Conservation (phyloP, 331 rosid species). For the Quercus tomentella region DNA sequence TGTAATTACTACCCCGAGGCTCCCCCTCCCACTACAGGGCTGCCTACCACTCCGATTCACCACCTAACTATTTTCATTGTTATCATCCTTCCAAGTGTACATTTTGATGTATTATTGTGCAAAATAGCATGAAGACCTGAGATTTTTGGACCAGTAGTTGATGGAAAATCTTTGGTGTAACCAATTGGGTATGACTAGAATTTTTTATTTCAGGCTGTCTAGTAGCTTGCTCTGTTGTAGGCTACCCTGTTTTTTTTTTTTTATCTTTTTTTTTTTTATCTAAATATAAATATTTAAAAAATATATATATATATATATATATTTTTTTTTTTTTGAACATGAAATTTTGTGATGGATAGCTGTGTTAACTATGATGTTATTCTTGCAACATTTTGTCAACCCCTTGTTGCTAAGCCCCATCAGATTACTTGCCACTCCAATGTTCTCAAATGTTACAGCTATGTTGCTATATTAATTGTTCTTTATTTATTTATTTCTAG, state of each 20-base stretch:
- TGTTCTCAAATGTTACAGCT: background rate
- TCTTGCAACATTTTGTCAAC: background rate
- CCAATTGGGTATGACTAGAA: background rate
- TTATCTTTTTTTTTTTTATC: background rate
- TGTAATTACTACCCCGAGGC: too few relatives aligned
- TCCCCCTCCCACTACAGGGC: too few relatives aligned
- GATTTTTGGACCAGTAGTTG: background rate
- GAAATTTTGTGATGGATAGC: background rate
- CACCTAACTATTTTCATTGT: background rate
- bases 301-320: too few relatives aligned
- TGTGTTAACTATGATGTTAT: background rate
- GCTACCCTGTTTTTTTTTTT: background rate
- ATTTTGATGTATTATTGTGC: background rate
- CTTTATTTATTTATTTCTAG: background rate
- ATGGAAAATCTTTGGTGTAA: background rate
- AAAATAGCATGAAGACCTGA: background rate
- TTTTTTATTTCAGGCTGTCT: background rate
- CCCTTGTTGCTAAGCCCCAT: background rate
- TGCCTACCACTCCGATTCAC: too few relatives aligned
- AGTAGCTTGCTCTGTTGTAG: background rate
- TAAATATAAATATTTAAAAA: background rate
- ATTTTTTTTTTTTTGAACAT: background rate
- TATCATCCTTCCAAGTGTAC: background rate
- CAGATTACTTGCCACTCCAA: background rate
- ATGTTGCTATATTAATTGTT: slow-evolving; percentile 6